Conservation (phyloP, 441 rosid genomes). For the Erodium moschatum region DNA sequence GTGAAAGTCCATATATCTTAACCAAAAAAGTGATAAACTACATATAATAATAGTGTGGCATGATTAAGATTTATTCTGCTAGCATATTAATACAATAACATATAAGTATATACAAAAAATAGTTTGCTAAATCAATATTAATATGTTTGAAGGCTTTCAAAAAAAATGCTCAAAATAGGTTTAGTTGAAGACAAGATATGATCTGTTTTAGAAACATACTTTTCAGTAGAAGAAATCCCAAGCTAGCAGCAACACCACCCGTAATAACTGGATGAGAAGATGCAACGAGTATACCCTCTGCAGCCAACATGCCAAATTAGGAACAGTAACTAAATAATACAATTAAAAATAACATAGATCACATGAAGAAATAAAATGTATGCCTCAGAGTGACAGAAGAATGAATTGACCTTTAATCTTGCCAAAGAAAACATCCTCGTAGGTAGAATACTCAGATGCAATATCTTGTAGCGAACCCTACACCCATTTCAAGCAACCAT, state of each 20-base stretch:
- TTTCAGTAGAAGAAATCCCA: conserved; percentile 47
- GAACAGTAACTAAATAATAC: not conserved
- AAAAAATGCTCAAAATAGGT: not conserved
- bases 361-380: not conserved
- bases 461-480: conserved; percentile 53
- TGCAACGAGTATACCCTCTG: conserved; percentile 63
- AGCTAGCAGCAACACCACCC: conserved; percentile 43
- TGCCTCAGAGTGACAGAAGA: not conserved
- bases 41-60: not conserved
- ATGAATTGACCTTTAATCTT: conserved; percentile 50
- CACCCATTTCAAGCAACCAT: not conserved
- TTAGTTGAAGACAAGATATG: not conserved
- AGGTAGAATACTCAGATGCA: conserved; percentile 42
- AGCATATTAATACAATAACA: not conserved
- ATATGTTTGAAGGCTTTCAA: not conserved
- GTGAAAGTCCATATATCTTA: not conserved
- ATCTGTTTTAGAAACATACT: conserved; percentile 32
- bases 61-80: not conserved
- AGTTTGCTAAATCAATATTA: not conserved
- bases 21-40: not conserved
- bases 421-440: conserved; percentile 48
- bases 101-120: not conserved
- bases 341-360: not conserved
- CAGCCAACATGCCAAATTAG: conserved; percentile 16
- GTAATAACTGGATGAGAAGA: conserved; percentile 51